Percentiles rank a stretch among this genome's conserved stretches.
These are phyloP conservation scores for Hemisphaericaspora nanyangensis DNA, from an alignment of 805 yeast genomes.

Conservation along the genomic window DNA sequence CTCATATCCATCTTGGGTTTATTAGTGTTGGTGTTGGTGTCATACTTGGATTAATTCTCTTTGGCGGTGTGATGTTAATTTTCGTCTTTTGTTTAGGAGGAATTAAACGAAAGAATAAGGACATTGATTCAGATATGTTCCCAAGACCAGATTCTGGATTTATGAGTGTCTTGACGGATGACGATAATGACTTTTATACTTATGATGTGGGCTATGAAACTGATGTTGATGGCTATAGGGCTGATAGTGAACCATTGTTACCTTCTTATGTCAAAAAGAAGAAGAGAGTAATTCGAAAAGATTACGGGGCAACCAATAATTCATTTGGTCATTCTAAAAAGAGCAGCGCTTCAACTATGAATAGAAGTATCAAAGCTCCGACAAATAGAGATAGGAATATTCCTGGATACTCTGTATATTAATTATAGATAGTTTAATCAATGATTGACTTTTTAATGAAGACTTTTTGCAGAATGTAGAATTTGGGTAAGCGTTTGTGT, in stretches of 20 bases:
- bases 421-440: no score
- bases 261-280: slow-evolving; percentile 17
- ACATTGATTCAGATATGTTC: slow-evolving; percentile 5
- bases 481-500: no score
- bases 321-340: neutral
- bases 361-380: slow-evolving; percentile 17
- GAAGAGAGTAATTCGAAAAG: slow-evolving; percentile 11
- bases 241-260: slow-evolving; percentile 29
- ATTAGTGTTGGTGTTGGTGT: slow-evolving; percentile 68
- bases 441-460: no score
- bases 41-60: slow-evolving; percentile 52
- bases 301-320: slow-evolving; percentile 16
- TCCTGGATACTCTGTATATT: slow-evolving; percentile 11
- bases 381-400: slow-evolving; percentile 18
- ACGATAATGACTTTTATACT: slow-evolving; percentile 9
- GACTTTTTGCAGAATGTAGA: no score
- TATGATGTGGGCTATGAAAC: slow-evolving; percentile 42
- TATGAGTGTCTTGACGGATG: slow-evolving; percentile 36
- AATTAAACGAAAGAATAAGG: slow-evolving; percentile 1
- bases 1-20: slow-evolving; percentile 61
- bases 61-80: slow-evolving; percentile 20
- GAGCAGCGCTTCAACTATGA: slow-evolving; percentile 9
- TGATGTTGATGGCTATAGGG: slow-evolving; percentile 32
- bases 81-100: slow-evolving; percentile 17
- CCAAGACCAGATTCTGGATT: slow-evolving; percentile 24